Conservation (phyloP, 805 yeast species). For the Lachancea nothofagi region DNA sequence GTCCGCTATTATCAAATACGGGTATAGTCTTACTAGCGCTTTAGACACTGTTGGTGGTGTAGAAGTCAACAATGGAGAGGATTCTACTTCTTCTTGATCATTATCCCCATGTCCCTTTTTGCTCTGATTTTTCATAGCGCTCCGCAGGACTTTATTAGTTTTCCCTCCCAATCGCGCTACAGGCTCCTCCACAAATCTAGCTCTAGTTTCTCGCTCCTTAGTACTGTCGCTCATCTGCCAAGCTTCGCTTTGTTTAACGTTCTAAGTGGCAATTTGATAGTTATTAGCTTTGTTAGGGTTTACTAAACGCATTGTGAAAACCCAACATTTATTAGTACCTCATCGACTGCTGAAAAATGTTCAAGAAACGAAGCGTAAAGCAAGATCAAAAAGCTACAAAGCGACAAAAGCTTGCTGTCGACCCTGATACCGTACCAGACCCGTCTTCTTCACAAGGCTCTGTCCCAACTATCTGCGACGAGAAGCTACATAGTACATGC, state of each 20-base stretch:
- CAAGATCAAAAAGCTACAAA: slow-evolving; percentile 7
- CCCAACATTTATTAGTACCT: too few relatives aligned
- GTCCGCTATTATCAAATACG: slow-evolving; percentile 72
- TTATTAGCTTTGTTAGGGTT: too few relatives aligned
- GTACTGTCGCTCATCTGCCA: slow-evolving; percentile 7
- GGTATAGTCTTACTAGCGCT: slow-evolving; percentile 76
- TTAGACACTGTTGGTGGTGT: slow-evolving; percentile 91
- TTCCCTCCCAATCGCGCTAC: slow-evolving; percentile 28
- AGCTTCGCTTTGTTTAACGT: too few relatives aligned
- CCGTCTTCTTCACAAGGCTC: too few relatives aligned
- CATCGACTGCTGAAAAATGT: slow-evolving; percentile 15
- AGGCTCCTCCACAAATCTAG: slow-evolving; percentile 24
- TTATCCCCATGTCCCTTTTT: slow-evolving; percentile 10
- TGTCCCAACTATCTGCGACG: too few relatives aligned
- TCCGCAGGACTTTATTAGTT: slow-evolving; percentile 23
- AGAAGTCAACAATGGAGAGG: slow-evolving; percentile 78
- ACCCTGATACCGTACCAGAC: too few relatives aligned
- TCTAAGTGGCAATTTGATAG: too few relatives aligned
- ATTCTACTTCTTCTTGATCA: slow-evolving; percentile 24
- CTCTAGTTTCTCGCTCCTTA: slow-evolving; percentile 24
- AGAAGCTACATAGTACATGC: not conserved
- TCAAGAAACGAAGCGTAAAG: slow-evolving; percentile 22
- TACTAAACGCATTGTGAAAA: not conserved
- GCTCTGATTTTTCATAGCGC: slow-evolving; percentile 21
- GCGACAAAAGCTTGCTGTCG: slow-evolving; percentile 14